Conservation (phyloP, 768 basidiomycete species). For the Cystoderma amianthinum region DNA sequence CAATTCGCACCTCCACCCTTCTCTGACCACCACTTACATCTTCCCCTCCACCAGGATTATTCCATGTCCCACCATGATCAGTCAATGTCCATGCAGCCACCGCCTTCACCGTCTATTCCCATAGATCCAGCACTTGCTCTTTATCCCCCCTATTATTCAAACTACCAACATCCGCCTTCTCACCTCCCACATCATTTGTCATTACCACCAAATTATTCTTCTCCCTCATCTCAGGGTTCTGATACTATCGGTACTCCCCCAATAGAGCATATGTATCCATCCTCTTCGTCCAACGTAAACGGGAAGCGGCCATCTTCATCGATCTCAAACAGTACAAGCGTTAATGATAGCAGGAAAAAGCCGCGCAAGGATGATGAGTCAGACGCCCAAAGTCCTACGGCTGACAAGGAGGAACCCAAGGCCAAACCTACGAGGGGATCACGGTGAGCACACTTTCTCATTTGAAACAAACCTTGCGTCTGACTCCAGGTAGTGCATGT, state of each 20-base stretch:
- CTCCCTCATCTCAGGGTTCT: conserved; percentile 76
- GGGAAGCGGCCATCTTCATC: conserved; percentile 64
- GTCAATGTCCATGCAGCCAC: conserved; percentile 35
- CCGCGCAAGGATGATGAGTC: conserved; percentile 55
- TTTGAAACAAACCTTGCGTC: too few relatives aligned
- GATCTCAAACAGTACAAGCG: conserved; percentile 24
- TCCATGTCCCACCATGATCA: conserved; percentile 35
- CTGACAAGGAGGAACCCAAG: conserved; percentile 62
- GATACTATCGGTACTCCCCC: conserved; percentile 72
- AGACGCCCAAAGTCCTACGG: conserved; percentile 41
- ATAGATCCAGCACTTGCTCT: conserved; percentile 70
- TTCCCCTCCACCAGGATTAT: conserved; percentile 20
- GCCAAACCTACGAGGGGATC: conserved; percentile 86
- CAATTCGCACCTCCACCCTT: conserved; percentile 17
- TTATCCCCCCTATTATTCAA: conserved; percentile 60
- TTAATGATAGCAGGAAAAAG: conserved; percentile 48
- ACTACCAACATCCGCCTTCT: conserved; percentile 41
- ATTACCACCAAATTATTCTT: conserved; percentile 56
- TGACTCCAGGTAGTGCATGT: conserved; percentile 59
- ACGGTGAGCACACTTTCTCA: conserved; percentile 47
- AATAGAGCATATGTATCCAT: conserved; percentile 51
- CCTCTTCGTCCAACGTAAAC: conserved; percentile 41
- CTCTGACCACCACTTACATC: conserved; percentile 17
- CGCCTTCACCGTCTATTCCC: conserved; percentile 54
- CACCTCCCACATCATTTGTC: conserved; percentile 49